Conservation (phyloP, 345 rosid species). For the Gossypium mustelinum region DNA sequence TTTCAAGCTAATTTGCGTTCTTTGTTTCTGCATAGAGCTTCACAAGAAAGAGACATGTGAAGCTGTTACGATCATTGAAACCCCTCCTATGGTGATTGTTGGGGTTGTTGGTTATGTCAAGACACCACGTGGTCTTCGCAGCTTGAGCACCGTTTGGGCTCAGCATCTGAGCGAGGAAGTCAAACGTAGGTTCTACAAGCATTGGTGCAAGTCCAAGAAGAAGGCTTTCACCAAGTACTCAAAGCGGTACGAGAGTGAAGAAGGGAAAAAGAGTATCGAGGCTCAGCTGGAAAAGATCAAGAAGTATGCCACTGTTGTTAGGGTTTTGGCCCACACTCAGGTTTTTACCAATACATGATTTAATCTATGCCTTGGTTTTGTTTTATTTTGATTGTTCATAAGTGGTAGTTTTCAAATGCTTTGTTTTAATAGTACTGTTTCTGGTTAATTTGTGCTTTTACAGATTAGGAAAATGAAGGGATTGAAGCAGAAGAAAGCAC, state of each 20-base stretch:
- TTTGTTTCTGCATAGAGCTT: constrained; percentile 44
- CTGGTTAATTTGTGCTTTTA: neutral
- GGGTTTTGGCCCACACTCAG: constrained; percentile 89
- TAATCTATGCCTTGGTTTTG: neutral
- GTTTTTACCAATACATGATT: constrained; percentile 20
- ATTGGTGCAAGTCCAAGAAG: constrained; percentile 90
- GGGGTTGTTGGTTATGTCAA: constrained; percentile 81
- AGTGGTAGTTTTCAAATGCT: neutral
- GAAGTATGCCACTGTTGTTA: constrained; percentile 64
- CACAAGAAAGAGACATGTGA: constrained; percentile 95
- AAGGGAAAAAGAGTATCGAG: constrained; percentile 59
- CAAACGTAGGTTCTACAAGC: constrained; percentile 80
- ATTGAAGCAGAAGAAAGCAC: constrained; percentile 88
- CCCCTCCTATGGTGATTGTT: constrained; percentile 81
- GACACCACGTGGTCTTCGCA: constrained; percentile 72
- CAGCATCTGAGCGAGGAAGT: constrained; percentile 87
- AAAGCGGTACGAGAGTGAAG: constrained; percentile 50
- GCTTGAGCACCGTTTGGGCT: constrained; percentile 82
- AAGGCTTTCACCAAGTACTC: constrained; percentile 75
- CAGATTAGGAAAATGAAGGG: constrained; percentile 91
- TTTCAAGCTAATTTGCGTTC: neutral
- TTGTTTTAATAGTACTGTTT: neutral
- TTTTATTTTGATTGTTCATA: neutral
- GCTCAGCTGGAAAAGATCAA: constrained; percentile 80
- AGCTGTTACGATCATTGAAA: constrained; percentile 76